phyloP scores from a whole-genome alignment of 768 basidiomycete species.

The Mycena polygramma region DNA sequence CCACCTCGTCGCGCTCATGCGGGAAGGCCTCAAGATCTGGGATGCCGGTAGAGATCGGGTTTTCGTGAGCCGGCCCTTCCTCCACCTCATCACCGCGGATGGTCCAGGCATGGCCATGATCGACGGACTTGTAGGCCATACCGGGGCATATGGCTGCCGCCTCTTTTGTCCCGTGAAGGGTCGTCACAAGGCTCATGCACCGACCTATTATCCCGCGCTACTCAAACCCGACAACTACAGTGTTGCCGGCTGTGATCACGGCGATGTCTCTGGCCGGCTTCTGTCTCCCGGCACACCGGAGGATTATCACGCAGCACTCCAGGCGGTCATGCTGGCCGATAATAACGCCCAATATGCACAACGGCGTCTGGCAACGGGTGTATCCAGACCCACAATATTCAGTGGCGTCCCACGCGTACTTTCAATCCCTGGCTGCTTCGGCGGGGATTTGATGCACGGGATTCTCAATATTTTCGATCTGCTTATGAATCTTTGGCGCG shows the following conservation, averaged over 20 bases:
- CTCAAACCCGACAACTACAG: conserved; percentile 43
- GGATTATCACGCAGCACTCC: conserved; percentile 32
- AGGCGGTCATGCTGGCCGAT: conserved; percentile 25
- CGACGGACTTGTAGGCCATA: conserved; percentile 52
- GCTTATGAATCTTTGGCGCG: conserved; percentile 34
- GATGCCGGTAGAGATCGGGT: conserved; percentile 39
- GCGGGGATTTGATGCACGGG: conserved; percentile 52
- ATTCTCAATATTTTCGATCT: conserved; percentile 42
- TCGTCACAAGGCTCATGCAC: conserved; percentile 43
- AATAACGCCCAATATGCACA: conserved; percentile 40
- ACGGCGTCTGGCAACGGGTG: conserved; percentile 44
- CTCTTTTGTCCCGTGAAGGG: conserved; percentile 48
- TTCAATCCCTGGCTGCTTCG: conserved; percentile 47
- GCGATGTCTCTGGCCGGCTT: conserved; percentile 39
- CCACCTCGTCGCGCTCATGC: conserved; percentile 49
- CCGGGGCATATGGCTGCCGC: conserved; percentile 51
- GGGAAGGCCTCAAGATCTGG: conserved; percentile 49
- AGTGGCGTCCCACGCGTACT: conserved; percentile 42
- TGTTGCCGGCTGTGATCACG: conserved; percentile 39
- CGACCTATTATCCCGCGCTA: conserved; percentile 52
- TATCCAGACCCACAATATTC: conserved; percentile 53
- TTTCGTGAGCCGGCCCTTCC: conserved; percentile 38
- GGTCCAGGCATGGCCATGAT: conserved; percentile 48
- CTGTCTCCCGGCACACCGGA: conserved; percentile 25
- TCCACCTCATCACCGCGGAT: conserved; percentile 49